Base-by-base conservation (phyloP, 768 basidiomycete genomes). In the Suillus luteus region DNA sequence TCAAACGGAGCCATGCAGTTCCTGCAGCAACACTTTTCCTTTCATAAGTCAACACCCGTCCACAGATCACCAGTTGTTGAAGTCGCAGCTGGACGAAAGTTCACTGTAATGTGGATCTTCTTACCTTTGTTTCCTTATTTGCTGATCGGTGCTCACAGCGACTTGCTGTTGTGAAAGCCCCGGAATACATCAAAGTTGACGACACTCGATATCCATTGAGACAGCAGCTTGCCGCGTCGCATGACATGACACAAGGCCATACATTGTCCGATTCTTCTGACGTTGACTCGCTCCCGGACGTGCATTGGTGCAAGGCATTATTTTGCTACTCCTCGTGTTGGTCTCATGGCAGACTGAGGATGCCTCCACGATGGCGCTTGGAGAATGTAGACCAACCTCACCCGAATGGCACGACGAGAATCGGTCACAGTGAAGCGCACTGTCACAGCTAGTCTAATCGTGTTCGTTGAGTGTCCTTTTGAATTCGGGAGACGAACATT, bases 221-320 rank as follows among this genome's bases (percentile, higher is more conserved):
- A 35, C 19, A n/a, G 33, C 33, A 54, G 33, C 33, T 19, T 31
- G 11, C 9, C 11, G 19, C 19, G 52, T 12, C 33, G 19, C 52
- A 54, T 19, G 52, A 54, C 19, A 54, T 48, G 22, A 22, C 11
- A 22, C 22, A 24, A 7, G 46, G 6, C 22, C 12, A 48, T 22
- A 0, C 46, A 48, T 7, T 22, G 12, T 24, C 33, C 31, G 52
- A 54, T 33, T 54, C 19, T 6, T n/a, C 33, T 12, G 52, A 54
- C 11, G 19, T 7, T 27, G 52, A 54, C 35, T 54, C 24, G 33
- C 52, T 35, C 52, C 52, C 52, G 3, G 52, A 54, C 19, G 52
- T 54, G 5, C 52, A 54, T 35, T 54, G 33, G 52, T 54, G 52
- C 24, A 54, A n/a, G 5, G 52, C 52, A 9, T 54, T 54, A 19